These are phyloP conservation scores for Hypoxylon sp. DNA, from an alignment of 2,329 filamentous ascomycete species.

Conservation along the genomic window DNA sequence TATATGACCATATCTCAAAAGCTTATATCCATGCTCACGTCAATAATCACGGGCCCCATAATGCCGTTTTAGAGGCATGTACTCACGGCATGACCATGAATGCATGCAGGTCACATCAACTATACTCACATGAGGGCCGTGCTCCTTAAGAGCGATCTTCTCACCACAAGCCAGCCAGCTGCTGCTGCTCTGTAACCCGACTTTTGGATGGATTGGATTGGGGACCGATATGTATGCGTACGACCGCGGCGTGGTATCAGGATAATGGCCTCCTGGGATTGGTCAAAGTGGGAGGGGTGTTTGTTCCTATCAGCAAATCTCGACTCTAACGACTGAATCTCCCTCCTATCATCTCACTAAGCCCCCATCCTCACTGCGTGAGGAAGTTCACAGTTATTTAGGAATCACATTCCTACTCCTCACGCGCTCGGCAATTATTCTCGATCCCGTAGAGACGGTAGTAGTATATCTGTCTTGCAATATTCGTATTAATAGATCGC, in stretches of 20 bases:
- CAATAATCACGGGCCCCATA: slow-evolving; percentile 14
- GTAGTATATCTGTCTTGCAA: slow-evolving; percentile 10
- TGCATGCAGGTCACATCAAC: slow-evolving; percentile 43
- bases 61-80: slow-evolving; percentile 19
- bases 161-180: slow-evolving; percentile 21
- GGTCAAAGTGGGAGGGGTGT: slow-evolving; percentile 30
- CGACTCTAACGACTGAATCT: slow-evolving; percentile 18
- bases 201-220: slow-evolving; percentile 29
- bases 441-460: slow-evolving; percentile 5
- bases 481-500: slow-evolving; percentile 22
- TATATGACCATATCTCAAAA: slow-evolving; percentile 25
- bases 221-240: slow-evolving; percentile 35
- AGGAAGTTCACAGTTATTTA: slow-evolving; percentile 31
- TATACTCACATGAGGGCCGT: slow-evolving; percentile 41
- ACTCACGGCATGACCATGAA: slow-evolving; percentile 36
- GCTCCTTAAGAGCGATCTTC: slow-evolving; percentile 38
- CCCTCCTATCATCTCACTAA: slow-evolving; percentile 43
- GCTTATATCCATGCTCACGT: slow-evolving; percentile 29
- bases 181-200: slow-evolving; percentile 23
- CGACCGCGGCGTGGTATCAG: slow-evolving; percentile 34
- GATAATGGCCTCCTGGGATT: slow-evolving; percentile 33
- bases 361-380: slow-evolving; percentile 33
- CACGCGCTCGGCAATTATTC: slow-evolving; percentile 31
- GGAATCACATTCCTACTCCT: slow-evolving; percentile 24
- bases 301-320: slow-evolving; percentile 30